Evolutionary conservation across 176 grass and related monocot species (phyloP).

Genomic region (Carex littledalei): DNA sequence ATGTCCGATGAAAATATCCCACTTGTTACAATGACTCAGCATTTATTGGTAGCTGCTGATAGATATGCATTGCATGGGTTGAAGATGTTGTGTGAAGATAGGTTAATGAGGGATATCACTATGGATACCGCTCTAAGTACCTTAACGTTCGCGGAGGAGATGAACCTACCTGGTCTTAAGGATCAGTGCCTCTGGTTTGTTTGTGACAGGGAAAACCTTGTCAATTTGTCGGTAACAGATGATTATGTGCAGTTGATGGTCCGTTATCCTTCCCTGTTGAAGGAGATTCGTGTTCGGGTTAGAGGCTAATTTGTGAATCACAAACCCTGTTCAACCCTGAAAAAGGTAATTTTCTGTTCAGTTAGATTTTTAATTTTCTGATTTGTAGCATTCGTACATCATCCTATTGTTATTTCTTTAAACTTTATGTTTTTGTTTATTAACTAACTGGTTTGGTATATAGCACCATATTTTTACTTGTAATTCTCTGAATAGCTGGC

Average conservation of each 20-base stretch:
- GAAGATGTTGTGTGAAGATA: constrained; percentile 32
- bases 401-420: background rate
- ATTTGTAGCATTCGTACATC: background rate
- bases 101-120: constrained; percentile 8
- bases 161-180: background rate
- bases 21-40: background rate
- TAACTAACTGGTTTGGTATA: too few relatives aligned
- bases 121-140: constrained; percentile 10
- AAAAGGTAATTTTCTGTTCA: background rate
- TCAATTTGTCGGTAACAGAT: background rate
- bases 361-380: background rate
- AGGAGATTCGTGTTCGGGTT: background rate
- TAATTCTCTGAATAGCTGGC: background rate
- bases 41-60: constrained; percentile 20
- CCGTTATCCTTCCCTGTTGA: background rate
- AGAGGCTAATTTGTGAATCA: background rate
- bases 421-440: too few relatives aligned
- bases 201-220: background rate
- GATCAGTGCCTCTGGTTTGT: background rate
- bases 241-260: background rate
- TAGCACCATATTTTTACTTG: background rate
- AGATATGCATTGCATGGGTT: constrained; percentile 34
- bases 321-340: background rate
- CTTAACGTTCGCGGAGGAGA: constrained; percentile 28
- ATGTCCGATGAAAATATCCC: background rate